phyloP scores from a whole-genome alignment of 805 yeast species.

The Nakazawaea molendinolei region DNA sequence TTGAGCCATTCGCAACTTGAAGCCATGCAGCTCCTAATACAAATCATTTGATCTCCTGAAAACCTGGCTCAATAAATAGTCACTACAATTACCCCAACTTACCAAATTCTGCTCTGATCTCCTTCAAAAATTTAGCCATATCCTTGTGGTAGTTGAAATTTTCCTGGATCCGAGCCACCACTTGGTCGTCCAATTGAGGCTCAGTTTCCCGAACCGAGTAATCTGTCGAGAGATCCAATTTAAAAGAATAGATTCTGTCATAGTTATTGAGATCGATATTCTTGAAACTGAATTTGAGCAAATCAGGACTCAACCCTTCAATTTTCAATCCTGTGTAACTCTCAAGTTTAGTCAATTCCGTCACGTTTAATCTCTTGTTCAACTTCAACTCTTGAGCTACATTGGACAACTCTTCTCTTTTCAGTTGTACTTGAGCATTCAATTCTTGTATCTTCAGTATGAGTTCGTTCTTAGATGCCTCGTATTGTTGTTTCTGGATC shows the following conservation, averaged over 20 bases:
- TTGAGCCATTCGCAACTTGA: constrained; percentile 71
- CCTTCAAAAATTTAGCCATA: constrained; percentile 27
- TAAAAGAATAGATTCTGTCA: constrained; percentile 36
- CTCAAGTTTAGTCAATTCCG: constrained; percentile 38
- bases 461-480: not conserved
- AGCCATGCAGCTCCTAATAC: too few species aligned
- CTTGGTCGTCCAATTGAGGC: constrained; percentile 26
- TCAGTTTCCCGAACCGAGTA: constrained; percentile 27
- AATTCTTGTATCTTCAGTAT: not conserved
- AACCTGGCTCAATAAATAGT: too few species aligned
- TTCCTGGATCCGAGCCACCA: constrained; percentile 14
- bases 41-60: too few species aligned
- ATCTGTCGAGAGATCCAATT: constrained; percentile 31
- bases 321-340: constrained; percentile 40
- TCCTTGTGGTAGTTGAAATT: constrained; percentile 21
- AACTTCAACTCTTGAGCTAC: not conserved
- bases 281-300: constrained; percentile 33
- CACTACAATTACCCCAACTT: too few species aligned
- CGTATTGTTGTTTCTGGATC: constrained; percentile 3
- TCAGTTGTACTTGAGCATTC: not conserved
- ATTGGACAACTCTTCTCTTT: not conserved
- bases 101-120: too few species aligned
- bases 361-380: constrained; percentile 24
- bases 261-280: constrained; percentile 41
- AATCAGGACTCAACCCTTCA: constrained; percentile 30